Conservation (phyloP, 2,329 filamentous ascomycete species). For the Diaporthe citri region DNA sequence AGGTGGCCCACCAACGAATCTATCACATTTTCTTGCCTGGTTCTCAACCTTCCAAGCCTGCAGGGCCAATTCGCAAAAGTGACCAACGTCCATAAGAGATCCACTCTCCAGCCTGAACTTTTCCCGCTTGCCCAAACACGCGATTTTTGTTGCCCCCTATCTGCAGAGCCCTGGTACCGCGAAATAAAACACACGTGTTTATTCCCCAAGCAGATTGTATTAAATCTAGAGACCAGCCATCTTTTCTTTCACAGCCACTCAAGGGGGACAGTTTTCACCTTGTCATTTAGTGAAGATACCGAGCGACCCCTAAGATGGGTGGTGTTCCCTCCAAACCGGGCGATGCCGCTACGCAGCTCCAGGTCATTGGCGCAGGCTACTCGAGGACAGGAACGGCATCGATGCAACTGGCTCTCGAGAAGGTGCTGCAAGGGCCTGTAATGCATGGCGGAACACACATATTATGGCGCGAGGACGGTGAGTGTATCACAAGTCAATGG, state of each 20-base stretch:
- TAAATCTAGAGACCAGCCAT: background rate
- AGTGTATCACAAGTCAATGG: background rate
- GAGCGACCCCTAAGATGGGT: background rate
- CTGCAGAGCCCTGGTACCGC: background rate
- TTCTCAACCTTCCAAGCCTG: constrained; percentile 11
- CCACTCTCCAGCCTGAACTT: background rate
- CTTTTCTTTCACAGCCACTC: background rate
- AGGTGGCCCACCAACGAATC: constrained; percentile 14
- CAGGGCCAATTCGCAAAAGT: background rate
- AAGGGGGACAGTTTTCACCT: too few relatives aligned
- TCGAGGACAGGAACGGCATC: constrained; percentile 26
- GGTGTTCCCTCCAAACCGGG: constrained; percentile 22
- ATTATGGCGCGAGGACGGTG: constrained; percentile 17
- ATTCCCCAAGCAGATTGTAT: background rate
- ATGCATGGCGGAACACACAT: constrained; percentile 23
- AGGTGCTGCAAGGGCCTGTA: background rate
- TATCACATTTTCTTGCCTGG: constrained; percentile 10
- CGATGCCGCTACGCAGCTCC: background rate
- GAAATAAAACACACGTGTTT: background rate
- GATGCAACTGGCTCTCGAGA: constrained; percentile 11
- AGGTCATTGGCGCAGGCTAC: constrained; percentile 32
- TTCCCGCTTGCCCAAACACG: background rate
- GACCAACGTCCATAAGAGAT: background rate
- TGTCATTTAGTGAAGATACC: background rate
- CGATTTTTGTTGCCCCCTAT: background rate